Base-by-base conservation (phyloP, 2,329 filamentous ascomycete genomes). In the Fusarium neocosmosporiellum region DNA sequence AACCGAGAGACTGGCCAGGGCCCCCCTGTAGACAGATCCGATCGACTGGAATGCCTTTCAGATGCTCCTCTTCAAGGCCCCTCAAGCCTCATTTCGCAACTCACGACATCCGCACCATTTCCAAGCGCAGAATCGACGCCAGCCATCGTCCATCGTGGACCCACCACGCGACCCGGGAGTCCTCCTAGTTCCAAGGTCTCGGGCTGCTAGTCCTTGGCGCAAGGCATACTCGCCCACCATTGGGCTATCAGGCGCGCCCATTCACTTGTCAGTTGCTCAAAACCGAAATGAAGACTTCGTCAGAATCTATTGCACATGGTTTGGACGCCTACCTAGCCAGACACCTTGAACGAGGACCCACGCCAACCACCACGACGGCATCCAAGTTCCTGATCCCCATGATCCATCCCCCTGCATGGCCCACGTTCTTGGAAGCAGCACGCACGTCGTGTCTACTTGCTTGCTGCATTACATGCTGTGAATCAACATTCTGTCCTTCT, bases 301-400 rank as follows among this genome's bases (percentile, higher is more conserved):
- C 43, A 74, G 63, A 72, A 66, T 78, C 74, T 78, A 78, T 76
- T 78, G 76, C 76, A 75, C 73, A 78, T 74, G 71, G 68, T 69
- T 68, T 65, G 62, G 69, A 78, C 62, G 64, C 61, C 72, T 78
- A 77, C 67, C 24, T 13, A 29, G 24, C 24, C 7, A 76, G 69
- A 75, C 62, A 75, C 71, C 73, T 48, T 59, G 37, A 71, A 72
- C 71, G 29, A 67, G 71, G 74, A 64, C 62, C 69, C 73, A 65
- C 67, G 69, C 34, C 71, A 27, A 46, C 41, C 22, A 46, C 41
- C 63, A 59, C 50, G 31, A 67, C 48, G 55, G 59, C 68, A 71
- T 75, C 68, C 67, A 67, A 67, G 43, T 69, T 59, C 43, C 63
- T 71, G 39, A 73, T 65, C 73, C 74, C 63, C 69, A 67, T 66